A percentile compares a stretch with the other conserved stretches of the same genome.
phyloP scores from a whole-genome alignment of 176 grass and related monocot species.

The Musa itinerans region DNA sequence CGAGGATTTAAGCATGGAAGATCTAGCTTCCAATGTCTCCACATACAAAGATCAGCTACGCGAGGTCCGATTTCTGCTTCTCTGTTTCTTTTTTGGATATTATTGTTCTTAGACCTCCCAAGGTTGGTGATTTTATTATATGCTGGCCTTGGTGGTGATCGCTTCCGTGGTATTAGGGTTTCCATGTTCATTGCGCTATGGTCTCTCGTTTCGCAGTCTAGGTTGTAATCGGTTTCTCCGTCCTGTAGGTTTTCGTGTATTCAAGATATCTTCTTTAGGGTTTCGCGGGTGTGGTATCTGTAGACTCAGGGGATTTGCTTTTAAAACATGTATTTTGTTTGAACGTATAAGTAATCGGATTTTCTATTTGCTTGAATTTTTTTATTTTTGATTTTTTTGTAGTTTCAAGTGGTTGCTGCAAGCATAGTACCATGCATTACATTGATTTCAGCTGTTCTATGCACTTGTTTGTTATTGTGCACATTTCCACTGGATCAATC shows the following conservation, averaged over 20 bases:
- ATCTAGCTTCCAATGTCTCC: slow-evolving; percentile 83
- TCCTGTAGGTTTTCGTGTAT: background rate
- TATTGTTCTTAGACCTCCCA: background rate
- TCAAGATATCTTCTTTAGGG: background rate
- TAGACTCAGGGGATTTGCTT: background rate
- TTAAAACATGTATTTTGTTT: background rate
- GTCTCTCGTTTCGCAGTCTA: background rate
- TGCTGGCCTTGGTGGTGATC: background rate
- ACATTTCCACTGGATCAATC: too few species aligned
- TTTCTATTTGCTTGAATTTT: background rate
- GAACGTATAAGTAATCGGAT: background rate
- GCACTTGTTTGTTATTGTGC: too few species aligned
- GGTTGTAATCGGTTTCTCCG: background rate
- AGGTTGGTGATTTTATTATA: background rate
- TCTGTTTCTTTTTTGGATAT: background rate
- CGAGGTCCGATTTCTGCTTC: slow-evolving; percentile 35
- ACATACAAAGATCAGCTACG: slow-evolving; percentile 88
- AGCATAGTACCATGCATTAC: too few species aligned
- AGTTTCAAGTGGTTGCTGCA: too few species aligned
- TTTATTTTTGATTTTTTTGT: background rate
- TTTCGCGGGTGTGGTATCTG: background rate
- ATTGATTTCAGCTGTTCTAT: too few species aligned
- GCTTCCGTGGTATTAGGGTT: background rate
- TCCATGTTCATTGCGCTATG: background rate
- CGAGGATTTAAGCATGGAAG: slow-evolving; percentile 84